Evolutionary conservation across 2,329 filamentous ascomycete genomes (phyloP).

Genomic region (Chlorencoelia australis): DNA sequence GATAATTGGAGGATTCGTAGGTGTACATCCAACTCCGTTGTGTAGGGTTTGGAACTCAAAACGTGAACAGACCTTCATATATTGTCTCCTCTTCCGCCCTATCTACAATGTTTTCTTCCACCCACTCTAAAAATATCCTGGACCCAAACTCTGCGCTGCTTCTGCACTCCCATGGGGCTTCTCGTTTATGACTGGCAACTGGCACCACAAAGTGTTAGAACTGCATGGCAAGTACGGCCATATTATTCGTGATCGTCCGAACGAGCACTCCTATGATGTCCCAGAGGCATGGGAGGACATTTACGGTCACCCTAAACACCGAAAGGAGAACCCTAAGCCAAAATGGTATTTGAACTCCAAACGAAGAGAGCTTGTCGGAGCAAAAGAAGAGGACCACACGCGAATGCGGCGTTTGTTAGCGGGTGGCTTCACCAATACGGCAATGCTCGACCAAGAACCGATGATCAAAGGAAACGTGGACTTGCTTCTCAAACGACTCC

Average conservation of each 20-base stretch:
- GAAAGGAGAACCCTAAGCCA: too few relatives aligned
- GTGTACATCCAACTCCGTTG: too few relatives aligned
- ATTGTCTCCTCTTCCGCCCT: too few relatives aligned
- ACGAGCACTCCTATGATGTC: conserved; percentile 33
- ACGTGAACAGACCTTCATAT: too few relatives aligned
- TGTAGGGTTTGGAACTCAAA: too few relatives aligned
- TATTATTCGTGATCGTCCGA: conserved; percentile 37
- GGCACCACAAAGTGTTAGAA: neutral
- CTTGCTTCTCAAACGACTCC: conserved; percentile 1
- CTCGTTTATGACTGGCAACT: neutral
- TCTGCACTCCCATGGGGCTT: neutral
- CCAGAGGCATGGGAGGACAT: neutral
- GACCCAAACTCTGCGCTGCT: neutral
- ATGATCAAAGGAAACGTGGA: conserved; percentile 12
- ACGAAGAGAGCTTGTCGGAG: too few relatives aligned
- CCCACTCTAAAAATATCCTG: neutral
- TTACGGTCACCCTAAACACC: neutral
- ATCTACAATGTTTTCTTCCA: neutral
- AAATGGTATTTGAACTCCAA: too few relatives aligned
- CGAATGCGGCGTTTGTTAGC: conserved; percentile 20
- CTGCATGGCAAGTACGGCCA: conserved; percentile 36
- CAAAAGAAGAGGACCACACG: conserved; percentile 10
- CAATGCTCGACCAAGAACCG: conserved; percentile 25
- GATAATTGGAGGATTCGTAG: too few relatives aligned
- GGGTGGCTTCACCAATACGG: conserved; percentile 24